Percentiles rank a stretch among this genome's conserved stretches.
phyloP scores from a whole-genome alignment of 352 stramenopile genomes.

The Phytophthora nicotianae region DNA sequence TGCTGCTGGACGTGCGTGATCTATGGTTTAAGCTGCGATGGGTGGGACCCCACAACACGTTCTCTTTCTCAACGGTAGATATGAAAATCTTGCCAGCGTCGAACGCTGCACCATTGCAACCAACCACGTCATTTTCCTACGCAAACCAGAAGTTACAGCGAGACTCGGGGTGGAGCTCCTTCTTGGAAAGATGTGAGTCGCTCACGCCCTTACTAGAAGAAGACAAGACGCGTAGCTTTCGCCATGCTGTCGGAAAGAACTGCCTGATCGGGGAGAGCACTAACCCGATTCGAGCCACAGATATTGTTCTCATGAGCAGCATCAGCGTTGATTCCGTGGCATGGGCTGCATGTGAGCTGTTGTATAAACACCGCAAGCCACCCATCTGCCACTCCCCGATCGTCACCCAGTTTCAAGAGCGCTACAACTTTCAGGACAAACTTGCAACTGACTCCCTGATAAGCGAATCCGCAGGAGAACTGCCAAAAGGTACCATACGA shows the following conservation, averaged over 20 bases:
- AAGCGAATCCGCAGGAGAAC: not conserved
- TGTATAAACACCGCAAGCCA: constrained; percentile 52
- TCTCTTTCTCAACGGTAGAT: constrained; percentile 42
- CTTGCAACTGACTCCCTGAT: constrained; percentile 5
- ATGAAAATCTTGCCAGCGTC: constrained; percentile 27
- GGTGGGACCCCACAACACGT: constrained; percentile 48
- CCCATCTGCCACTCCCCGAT: constrained; percentile 56
- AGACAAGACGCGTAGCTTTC: constrained; percentile 10
- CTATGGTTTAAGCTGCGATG: constrained; percentile 65
- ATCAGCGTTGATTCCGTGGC: constrained; percentile 58
- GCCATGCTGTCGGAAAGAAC: constrained; percentile 44
- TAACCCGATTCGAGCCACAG: constrained; percentile 19
- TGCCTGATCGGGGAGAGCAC: constrained; percentile 40
- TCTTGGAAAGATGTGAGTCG: constrained; percentile 48
- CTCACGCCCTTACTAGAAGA: constrained; percentile 32
- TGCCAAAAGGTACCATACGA: not conserved
- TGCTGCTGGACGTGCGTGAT: constrained; percentile 57
- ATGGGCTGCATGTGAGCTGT: constrained; percentile 53
- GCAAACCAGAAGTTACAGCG: constrained; percentile 24
- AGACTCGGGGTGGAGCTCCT: constrained; percentile 52
- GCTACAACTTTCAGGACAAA: constrained; percentile 37
- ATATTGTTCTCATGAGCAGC: constrained; percentile 52
- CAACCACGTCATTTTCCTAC: constrained; percentile 17
- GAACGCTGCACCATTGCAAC: constrained; percentile 9
- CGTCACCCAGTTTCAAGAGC: constrained; percentile 47